phyloP scores from a whole-genome alignment of 176 grass and related monocot species.

The Poa pratensis region DNA sequence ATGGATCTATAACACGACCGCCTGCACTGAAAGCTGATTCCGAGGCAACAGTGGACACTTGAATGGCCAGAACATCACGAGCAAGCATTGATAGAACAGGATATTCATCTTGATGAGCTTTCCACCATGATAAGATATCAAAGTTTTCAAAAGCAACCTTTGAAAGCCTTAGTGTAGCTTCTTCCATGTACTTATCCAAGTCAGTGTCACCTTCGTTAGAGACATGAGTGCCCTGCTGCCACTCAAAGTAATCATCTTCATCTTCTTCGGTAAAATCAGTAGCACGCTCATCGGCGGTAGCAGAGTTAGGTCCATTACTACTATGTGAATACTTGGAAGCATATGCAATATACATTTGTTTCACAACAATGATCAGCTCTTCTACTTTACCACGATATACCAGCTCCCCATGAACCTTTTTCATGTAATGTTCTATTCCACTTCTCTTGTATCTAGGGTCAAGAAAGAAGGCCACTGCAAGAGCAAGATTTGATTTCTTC shows the following conservation, averaged over 20 bases:
- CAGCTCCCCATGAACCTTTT: background rate
- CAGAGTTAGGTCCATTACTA: background rate
- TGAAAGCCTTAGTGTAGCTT: background rate
- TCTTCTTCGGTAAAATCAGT: background rate
- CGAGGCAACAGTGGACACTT: conserved; percentile 20
- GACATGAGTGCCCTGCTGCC: background rate
- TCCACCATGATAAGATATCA: conserved; percentile 27
- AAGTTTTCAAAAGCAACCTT: background rate
- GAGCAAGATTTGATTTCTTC: background rate
- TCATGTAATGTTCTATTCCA: conserved; percentile 5
- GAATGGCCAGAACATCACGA: background rate
- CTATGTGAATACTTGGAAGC: background rate
- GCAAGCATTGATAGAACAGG: background rate
- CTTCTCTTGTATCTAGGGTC: background rate
- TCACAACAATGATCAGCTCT: background rate
- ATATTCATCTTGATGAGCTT: background rate
- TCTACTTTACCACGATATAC: background rate
- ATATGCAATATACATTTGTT: background rate
- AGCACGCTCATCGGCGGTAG: background rate
- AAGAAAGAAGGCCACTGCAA: background rate
- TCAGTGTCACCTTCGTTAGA: background rate
- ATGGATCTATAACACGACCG: background rate
- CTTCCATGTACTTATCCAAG: conserved; percentile 19
- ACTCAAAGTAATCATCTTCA: background rate
- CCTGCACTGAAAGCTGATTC: background rate